Percentiles rank a stretch among this genome's conserved stretches.
These are phyloP conservation scores for Xylariaceae sp. DNA, from an alignment of 2,329 filamentous ascomycete species.

Conservation along the genomic window DNA sequence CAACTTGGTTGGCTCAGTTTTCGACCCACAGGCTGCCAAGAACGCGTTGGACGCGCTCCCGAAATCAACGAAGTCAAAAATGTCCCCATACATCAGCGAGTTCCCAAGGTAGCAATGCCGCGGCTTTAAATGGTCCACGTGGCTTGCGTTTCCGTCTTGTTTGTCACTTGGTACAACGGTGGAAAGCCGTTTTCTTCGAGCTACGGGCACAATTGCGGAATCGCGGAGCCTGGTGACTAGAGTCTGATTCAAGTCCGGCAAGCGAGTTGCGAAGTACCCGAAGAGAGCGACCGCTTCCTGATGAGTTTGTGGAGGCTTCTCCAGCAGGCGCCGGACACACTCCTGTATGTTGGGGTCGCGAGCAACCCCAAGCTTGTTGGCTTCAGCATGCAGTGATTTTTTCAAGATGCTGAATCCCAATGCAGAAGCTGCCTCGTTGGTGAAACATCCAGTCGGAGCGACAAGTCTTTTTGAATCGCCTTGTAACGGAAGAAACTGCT, in stretches of 20 bases:
- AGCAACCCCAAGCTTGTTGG: slow-evolving; percentile 78
- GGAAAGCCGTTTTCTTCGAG: slow-evolving; percentile 27
- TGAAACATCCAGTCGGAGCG: slow-evolving; percentile 73
- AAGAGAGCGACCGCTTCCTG: slow-evolving; percentile 69
- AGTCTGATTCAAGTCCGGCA: slow-evolving; percentile 65
- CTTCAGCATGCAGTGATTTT: slow-evolving; percentile 73
- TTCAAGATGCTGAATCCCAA: slow-evolving; percentile 78
- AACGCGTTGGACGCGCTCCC: slow-evolving; percentile 84
- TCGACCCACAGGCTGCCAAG: slow-evolving; percentile 81
- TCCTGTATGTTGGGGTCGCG: slow-evolving; percentile 72
- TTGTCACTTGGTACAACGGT: slow-evolving; percentile 2
- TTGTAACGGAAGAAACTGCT: slow-evolving; percentile 69
- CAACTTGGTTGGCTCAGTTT: slow-evolving; percentile 79
- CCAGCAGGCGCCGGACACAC: slow-evolving; percentile 70
- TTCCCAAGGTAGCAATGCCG: slow-evolving; percentile 75
- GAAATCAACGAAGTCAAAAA: slow-evolving; percentile 97
- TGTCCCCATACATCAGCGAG: slow-evolving; percentile 68
- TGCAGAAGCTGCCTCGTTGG: slow-evolving; percentile 69
- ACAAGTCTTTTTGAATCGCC: slow-evolving; percentile 63
- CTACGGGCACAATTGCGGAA: slow-evolving; percentile 69
- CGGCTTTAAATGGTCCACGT: slow-evolving; percentile 59
- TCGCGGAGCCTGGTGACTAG: slow-evolving; percentile 57
- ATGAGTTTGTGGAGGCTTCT: slow-evolving; percentile 64
- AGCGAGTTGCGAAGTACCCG: slow-evolving; percentile 74
- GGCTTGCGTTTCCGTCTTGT: slow-evolving; percentile 36